phyloP scores from a whole-genome alignment of 176 grass and related monocot genomes.

The Cocos nucifera region DNA sequence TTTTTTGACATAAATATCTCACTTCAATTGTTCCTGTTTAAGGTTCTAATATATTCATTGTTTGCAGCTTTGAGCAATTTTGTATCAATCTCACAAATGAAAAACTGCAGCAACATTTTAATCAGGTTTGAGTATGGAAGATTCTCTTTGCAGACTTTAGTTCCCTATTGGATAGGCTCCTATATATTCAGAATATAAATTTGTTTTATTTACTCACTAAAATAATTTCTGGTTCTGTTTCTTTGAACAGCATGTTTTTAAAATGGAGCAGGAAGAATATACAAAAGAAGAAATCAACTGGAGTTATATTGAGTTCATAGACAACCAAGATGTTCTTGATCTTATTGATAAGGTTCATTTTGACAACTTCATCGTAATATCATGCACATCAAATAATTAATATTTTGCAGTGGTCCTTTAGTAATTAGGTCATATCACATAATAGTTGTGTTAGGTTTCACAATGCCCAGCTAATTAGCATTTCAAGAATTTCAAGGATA shows the following conservation, averaged over 20 bases:
- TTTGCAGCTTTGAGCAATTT: conserved; percentile 90
- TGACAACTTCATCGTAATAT: conserved; percentile 13
- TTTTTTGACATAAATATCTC: no score
- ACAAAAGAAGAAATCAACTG: conserved; percentile 97
- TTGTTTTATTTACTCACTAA: conserved; percentile 15
- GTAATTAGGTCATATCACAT: no score
- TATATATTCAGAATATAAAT: not conserved
- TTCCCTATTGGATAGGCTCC: no score
- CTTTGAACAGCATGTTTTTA: conserved; percentile 86
- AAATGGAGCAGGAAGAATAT: conserved; percentile 99
- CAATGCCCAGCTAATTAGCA: no score
- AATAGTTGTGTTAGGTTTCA: no score
- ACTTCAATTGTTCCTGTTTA: no score
- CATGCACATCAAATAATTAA: not conserved
- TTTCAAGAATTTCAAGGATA: no score
- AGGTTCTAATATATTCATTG: conserved; percentile 23
- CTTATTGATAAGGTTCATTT: conserved; percentile 92
- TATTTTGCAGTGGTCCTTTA: not conserved
- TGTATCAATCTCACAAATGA: conserved; percentile 99
- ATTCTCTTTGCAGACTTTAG: not conserved
- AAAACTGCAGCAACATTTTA: conserved; percentile 99
- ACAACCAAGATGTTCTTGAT: conserved; percentile 96
- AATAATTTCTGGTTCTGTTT: conserved; percentile 3
- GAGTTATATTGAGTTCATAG: conserved; percentile 98
- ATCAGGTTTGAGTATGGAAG: conserved; percentile 55